Evolutionary conservation across 257 asterid species (phyloP), one percentile per base, ranked within the genome.

Genomic region (Phtheirospermum japonicum): DNA sequence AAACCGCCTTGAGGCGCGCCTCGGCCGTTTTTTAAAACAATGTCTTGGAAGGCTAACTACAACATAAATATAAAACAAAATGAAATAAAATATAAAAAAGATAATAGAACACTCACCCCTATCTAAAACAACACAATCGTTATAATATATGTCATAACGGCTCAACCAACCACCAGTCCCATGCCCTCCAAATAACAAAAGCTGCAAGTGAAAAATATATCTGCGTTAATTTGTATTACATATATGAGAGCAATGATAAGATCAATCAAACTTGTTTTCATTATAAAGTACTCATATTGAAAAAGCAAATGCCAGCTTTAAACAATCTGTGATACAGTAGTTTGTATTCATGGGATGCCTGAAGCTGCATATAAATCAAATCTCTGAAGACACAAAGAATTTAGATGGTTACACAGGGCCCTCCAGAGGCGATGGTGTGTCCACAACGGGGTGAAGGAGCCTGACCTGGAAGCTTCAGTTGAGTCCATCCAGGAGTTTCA

Each of bases 131-230:
- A 93, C 74, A 75, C 94, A 89, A 45, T 93, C 97, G 64, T 87
- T 89, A 77, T 87, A 76, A 78, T 93, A 93, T 59, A 93, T 73
- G 73, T 93, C 99, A 70, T 93, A 93, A 33, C 97, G 95, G 81
- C 97, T 93, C 85, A 93, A 73, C 97, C 99, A 93, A 75, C 97
- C 99, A 67, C 99, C 99, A 64, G 97, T 89, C 71, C 90, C 96
- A 74, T 93, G 99, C 75, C 99, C 99, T 72, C 99, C 97, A 80
- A 93, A 93, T 79, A 93, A 74, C 79, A 93, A 54, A 69, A 89
- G 94, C 99, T 93, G 95, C 75, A 80, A 70, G 12, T 66, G 52
- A 71, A 36, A 50, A 51, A 52, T 55, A 63, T 51, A 9, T 23
- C 11, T n/a, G n/a, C n/a, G n/a, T 61, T 58, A 63, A 51, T 34